phyloP scores from a whole-genome alignment of 208 protist genomes.

The Balamuthia mandrillaris region DNA sequence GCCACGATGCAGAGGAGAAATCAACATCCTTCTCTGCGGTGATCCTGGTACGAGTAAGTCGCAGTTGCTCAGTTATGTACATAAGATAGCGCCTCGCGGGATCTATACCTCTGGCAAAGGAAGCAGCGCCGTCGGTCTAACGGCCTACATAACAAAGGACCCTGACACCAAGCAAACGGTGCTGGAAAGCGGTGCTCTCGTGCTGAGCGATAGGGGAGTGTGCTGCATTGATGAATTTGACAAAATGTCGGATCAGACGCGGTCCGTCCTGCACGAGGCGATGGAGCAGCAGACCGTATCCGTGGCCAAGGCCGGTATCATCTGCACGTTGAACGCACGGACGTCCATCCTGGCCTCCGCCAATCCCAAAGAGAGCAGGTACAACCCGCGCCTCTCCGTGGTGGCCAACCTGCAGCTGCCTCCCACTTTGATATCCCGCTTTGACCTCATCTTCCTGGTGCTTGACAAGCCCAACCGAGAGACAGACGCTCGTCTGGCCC shows the following conservation, averaged over 20 bases:
- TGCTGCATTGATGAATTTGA: slow-evolving; percentile 99
- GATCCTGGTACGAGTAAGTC: slow-evolving; percentile 99
- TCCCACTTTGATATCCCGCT: slow-evolving; percentile 95
- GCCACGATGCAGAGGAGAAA: slow-evolving; percentile 79
- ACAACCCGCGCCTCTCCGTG: slow-evolving; percentile 92
- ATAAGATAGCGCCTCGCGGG: slow-evolving; percentile 94
- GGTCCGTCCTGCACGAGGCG: slow-evolving; percentile 98
- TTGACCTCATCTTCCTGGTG: slow-evolving; percentile 68
- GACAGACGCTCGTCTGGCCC: slow-evolving; percentile 88
- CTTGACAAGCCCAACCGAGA: slow-evolving; percentile 89
- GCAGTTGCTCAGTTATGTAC: slow-evolving; percentile 97
- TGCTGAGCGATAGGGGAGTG: slow-evolving; percentile 83
- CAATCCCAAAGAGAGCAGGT: slow-evolving; percentile 96
- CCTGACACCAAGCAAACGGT: slow-evolving; percentile 94
- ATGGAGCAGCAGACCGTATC: slow-evolving; percentile 99
- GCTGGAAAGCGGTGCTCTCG: slow-evolving; percentile 83
- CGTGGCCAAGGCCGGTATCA: slow-evolving; percentile 99
- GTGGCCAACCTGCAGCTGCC: slow-evolving; percentile 97
- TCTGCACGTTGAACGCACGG: slow-evolving; percentile 95
- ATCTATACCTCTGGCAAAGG: slow-evolving; percentile 96
- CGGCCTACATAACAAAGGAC: slow-evolving; percentile 95
- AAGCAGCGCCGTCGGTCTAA: slow-evolving; percentile 96
- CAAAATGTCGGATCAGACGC: slow-evolving; percentile 98
- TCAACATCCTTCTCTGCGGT: slow-evolving; percentile 98
- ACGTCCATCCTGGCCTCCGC: slow-evolving; percentile 98